phyloP scores from a whole-genome alignment of 73 alveolate species.

The Paramecium octaurelia region DNA sequence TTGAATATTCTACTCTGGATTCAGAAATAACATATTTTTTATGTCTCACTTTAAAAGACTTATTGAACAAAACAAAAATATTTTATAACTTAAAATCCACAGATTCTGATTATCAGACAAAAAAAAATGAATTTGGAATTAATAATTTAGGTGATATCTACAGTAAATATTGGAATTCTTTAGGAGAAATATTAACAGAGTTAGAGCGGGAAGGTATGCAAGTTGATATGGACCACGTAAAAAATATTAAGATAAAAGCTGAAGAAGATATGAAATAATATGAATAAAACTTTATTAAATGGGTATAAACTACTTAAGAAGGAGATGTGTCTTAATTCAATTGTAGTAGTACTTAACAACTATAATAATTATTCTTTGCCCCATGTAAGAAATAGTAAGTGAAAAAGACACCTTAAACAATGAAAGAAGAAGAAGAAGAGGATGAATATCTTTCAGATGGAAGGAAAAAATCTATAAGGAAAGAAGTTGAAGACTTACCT shows the following conservation, averaged over 20 bases:
- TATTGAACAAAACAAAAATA: not conserved
- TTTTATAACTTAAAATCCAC: not conserved
- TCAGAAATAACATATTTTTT: slow-evolving; percentile 79
- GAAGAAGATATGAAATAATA: slow-evolving; percentile 69
- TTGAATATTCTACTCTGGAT: slow-evolving; percentile 84
- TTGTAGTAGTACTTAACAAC: slow-evolving; percentile 69
- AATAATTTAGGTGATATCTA: slow-evolving; percentile 69
- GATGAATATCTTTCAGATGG: slow-evolving; percentile 65
- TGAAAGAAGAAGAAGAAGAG: slow-evolving; percentile 56
- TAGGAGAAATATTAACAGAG: slow-evolving; percentile 88
- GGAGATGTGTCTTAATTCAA: slow-evolving; percentile 77
- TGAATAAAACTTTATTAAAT: slow-evolving; percentile 70
- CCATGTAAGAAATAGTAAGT: slow-evolving; percentile 73
- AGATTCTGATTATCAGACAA: not conserved
- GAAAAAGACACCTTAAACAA: not conserved
- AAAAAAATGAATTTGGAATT: slow-evolving; percentile 46
- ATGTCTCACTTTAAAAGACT: not conserved
- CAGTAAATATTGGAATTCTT: slow-evolving; percentile 82
- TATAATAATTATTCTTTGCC: slow-evolving; percentile 85
- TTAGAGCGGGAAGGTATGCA: slow-evolving; percentile 86
- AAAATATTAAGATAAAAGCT: slow-evolving; percentile 69
- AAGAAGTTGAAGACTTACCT: slow-evolving; percentile 45
- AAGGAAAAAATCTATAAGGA: slow-evolving; percentile 55
- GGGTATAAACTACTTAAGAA: slow-evolving; percentile 71
- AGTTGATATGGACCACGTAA: slow-evolving; percentile 71